Base-by-base conservation (phyloP, 139 green algal genomes). In the Chlorella ohadii region DNA sequence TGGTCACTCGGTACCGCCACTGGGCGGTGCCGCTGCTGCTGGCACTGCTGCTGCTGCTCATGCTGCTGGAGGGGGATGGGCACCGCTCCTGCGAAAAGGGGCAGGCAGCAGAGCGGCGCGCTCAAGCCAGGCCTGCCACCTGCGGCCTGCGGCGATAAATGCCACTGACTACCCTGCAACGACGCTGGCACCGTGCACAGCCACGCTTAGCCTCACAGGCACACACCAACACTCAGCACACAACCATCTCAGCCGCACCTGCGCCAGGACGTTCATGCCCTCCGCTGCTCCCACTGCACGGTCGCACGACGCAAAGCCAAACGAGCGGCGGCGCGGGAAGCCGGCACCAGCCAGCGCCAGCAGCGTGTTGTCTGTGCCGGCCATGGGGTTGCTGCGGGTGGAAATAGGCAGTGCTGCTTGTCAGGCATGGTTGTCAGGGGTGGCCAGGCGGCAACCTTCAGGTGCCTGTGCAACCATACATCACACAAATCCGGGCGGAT, bases 281-380 rank as follows among this genome's bases (percentile, higher is more conserved):
- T 99, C 97, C 1, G 96, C 92, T 0, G 96, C 95, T 27, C 97
- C 97, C 38, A 98, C 92, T 13, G 92, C 91, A 11, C 97, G 90
- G 78, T 98, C 94, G 90, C 97, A 99, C 6, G 88, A 95, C 65
- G 96, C 97, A 88, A 99, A 99, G 41, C 97, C 97, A 84, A 99
- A 98, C 57, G 92, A 91, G 65, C 92, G 81, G n/a, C 90, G 79
- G 11, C 89, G 79, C 20, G 82, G 73, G 74, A 90, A 83, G 38
- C 97, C 87, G 39, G 89, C n/a, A 65, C 95, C 97, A 36, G 96
- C 92, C 51, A 99, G 93, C 22, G 96, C 94, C 57, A 99, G 91
- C 85, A 99, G 89, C 9, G 97, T 99, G 65, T 92, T 95, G 91
- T 99, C 97, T 16, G 88, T 95, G 27, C 93, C 95, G 3, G 97